Conservation (phyloP, 352 stramenopile genomes). For the Globisporangium sylvaticum region DNA sequence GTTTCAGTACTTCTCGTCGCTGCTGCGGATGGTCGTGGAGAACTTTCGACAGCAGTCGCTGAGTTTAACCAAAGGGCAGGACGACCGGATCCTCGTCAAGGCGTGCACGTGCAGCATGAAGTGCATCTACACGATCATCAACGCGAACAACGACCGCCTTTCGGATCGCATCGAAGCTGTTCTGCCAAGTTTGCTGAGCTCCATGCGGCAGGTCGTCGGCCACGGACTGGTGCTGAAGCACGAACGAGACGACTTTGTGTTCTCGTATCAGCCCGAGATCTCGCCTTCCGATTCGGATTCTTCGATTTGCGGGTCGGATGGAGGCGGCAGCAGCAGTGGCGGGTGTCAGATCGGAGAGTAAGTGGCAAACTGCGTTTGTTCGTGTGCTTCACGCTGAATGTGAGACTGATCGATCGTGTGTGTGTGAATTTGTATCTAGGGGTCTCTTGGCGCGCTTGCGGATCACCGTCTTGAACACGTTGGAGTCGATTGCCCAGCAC, state of each 20-base stretch:
- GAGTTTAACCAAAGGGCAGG: slow-evolving; percentile 55
- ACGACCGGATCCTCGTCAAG: slow-evolving; percentile 78
- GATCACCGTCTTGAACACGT: slow-evolving; percentile 64
- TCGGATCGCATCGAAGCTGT: slow-evolving; percentile 50
- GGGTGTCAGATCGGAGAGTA: slow-evolving; percentile 44
- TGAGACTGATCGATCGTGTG: not conserved
- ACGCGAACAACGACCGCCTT: slow-evolving; percentile 57
- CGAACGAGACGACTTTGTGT: slow-evolving; percentile 52
- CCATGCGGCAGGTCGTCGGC: slow-evolving; percentile 78
- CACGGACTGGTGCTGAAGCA: slow-evolving; percentile 53
- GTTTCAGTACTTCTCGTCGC: slow-evolving; percentile 60
- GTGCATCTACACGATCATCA: slow-evolving; percentile 82
- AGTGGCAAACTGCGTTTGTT: slow-evolving; percentile 11
- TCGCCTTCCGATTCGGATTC: slow-evolving; percentile 68
- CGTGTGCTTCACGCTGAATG: not conserved
- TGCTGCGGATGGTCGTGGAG: slow-evolving; percentile 81
- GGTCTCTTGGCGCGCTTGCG: slow-evolving; percentile 67
- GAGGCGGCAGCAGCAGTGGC: slow-evolving; percentile 19
- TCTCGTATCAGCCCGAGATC: slow-evolving; percentile 52
- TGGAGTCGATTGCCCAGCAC: slow-evolving; percentile 64
- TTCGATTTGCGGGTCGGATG: slow-evolving; percentile 63
- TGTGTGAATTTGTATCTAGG: slow-evolving; percentile 18
- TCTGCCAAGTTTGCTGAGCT: slow-evolving; percentile 61
- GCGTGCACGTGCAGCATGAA: slow-evolving; percentile 85
- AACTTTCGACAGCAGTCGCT: slow-evolving; percentile 80